These are phyloP conservation scores for Dothiorella sarmentorum DNA, from an alignment of 2,329 filamentous ascomycete genomes.

Conservation along the genomic window DNA sequence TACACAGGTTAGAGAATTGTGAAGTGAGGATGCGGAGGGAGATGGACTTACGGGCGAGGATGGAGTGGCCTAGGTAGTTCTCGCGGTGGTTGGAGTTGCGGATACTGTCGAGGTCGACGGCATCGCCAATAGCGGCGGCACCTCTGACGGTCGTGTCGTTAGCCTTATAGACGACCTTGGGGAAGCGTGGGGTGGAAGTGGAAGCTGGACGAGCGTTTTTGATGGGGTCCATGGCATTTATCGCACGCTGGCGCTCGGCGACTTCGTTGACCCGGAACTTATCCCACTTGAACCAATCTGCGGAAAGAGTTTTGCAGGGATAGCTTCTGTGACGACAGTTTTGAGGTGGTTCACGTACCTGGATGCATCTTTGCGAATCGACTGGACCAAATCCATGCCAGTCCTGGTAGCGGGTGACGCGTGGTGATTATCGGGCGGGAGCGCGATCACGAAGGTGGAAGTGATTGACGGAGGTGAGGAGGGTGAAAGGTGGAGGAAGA, in stretches of 20 bases:
- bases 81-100: slow-evolving; percentile 83
- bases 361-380: slow-evolving; percentile 82
- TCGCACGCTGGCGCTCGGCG: no score
- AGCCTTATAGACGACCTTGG: no score
- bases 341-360: slow-evolving; percentile 48
- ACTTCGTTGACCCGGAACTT: no score
- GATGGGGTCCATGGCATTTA: not conserved
- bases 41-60: slow-evolving; percentile 64
- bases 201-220: not conserved
- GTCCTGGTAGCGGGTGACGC: not conserved
- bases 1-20: not conserved
- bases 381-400: slow-evolving; percentile 86
- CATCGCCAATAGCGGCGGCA: slow-evolving; percentile 33
- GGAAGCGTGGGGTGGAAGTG: no score
- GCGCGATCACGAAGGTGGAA: slow-evolving; percentile 10
- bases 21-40: not conserved
- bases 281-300: not conserved
- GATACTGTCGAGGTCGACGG: slow-evolving; percentile 97
- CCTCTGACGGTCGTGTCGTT: not conserved
- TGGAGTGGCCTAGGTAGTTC: slow-evolving; percentile 82
- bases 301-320: not conserved
- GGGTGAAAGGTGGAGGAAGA: slow-evolving; percentile 18
- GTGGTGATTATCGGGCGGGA: not conserved
- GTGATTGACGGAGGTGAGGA: slow-evolving; percentile 9
- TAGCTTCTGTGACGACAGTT: not conserved